Evolutionary conservation across 2,329 filamentous ascomycete species (phyloP), one percentile per base, ranked within the genome.

Genomic region (Fusarium falciforme): DNA sequence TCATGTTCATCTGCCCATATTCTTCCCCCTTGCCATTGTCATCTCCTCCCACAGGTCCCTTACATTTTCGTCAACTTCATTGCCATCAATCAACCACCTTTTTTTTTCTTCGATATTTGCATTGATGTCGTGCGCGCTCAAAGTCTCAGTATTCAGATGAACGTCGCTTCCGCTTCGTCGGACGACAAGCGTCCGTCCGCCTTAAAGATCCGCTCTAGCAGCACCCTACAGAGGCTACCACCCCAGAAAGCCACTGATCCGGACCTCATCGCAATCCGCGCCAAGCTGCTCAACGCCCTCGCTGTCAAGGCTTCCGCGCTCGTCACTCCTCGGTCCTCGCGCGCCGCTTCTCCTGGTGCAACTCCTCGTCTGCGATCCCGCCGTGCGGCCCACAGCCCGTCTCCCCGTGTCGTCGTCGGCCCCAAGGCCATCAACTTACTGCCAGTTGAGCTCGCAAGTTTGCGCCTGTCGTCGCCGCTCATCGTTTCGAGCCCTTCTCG

Each of bases 401-500:
- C 78, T 5, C 81, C 83, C 16, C 80, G 81, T 31, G 68, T 84
- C 31, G 80, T 85, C 38, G 80, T 81, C 63, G 83, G 83, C 3
- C 72, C 74, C 2, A 81, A 81, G 38, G 77, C 80, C 35, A 68
- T 84, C 57, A 61, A 75, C 20, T 79, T 77, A 6, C 74, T 85
- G 7, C 77, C 83, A 6, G 72, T 73, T 14, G 83, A 85, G 66
- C 75, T 85, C 8, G 77, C 74, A 31, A 78, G 76, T 3, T 74
- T 84, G 12, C 73, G 74, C 20, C 70, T 83, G 9, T 75, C 79
- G 5, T 76, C 77, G 12, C 83, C 83, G 1, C 79, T 85, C 64
- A 81, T 85, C 52, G 79, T 85, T 31, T 81, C 77, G 31, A 84
- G 82, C 17, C 82, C 83, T 7, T 85, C 83, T 4, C 81, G 83